Evolutionary conservation across 2,329 filamentous ascomycete genomes (phyloP).

Genomic region (Calonectria leucothoes): DNA sequence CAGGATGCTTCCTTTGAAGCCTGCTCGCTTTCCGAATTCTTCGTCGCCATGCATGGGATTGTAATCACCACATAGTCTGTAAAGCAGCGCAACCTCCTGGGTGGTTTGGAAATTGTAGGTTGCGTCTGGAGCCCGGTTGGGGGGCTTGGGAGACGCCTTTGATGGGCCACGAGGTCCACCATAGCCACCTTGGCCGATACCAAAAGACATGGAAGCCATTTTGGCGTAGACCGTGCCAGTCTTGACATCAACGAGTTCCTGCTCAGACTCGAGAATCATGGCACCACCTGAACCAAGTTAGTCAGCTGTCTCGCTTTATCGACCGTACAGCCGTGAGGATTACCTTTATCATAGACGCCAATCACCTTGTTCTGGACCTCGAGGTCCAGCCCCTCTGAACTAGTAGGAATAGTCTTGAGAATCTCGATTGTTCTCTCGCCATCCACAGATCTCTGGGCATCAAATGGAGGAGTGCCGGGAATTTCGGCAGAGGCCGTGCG

Average conservation of each 20-base stretch:
- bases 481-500: constrained; percentile 48
- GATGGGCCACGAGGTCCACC: constrained; percentile 53
- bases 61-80: constrained; percentile 60
- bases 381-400: constrained; percentile 49
- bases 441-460: constrained; percentile 54
- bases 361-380: constrained; percentile 54
- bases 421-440: constrained; percentile 55
- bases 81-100: constrained; percentile 53
- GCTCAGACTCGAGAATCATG: constrained; percentile 56
- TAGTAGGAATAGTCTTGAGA: constrained; percentile 49
- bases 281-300: constrained; percentile 43
- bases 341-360: constrained; percentile 58
- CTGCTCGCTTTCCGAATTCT: constrained; percentile 53
- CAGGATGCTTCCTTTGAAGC: constrained; percentile 58
- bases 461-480: constrained; percentile 53
- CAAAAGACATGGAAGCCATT: constrained; percentile 54
- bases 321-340: not conserved
- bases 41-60: constrained; percentile 60
- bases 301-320: not conserved
- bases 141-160: constrained; percentile 45
- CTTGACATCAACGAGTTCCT: constrained; percentile 51
- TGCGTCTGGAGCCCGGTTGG: constrained; percentile 51
- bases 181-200: constrained; percentile 59
- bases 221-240: constrained; percentile 52
- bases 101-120: constrained; percentile 52